These are phyloP conservation scores for Balakata baccata DNA, from an alignment of 345 rosid genomes.

Conservation along the genomic window DNA sequence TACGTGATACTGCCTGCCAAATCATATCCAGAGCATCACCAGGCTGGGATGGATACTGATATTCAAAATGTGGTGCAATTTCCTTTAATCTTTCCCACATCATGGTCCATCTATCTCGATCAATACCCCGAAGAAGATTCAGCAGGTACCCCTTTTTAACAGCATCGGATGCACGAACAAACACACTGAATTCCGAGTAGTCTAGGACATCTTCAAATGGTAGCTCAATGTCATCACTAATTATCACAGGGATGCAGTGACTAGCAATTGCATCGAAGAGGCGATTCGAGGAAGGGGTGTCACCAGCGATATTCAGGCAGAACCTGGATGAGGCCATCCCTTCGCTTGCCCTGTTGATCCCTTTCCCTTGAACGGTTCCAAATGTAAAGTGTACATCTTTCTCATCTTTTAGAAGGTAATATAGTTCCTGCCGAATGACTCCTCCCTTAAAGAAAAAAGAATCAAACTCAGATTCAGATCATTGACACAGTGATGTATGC, in stretches of 20 bases:
- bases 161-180: constrained; percentile 67
- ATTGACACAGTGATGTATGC: background rate
- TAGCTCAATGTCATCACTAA: constrained; percentile 81
- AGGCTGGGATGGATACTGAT: constrained; percentile 62
- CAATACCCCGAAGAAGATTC: constrained; percentile 58
- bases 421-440: constrained; percentile 69
- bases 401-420: constrained; percentile 84
- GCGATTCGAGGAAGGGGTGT: constrained; percentile 93
- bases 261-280: constrained; percentile 81
- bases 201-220: constrained; percentile 88
- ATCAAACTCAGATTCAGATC: background rate
- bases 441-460: constrained; percentile 55
- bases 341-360: constrained; percentile 57
- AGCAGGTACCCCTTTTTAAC: constrained; percentile 59
- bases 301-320: constrained; percentile 90
- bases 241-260: constrained; percentile 85
- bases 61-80: constrained; percentile 54
- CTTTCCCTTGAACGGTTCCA: constrained; percentile 63
- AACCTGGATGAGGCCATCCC: constrained; percentile 90
- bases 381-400: constrained; percentile 78
- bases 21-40: constrained; percentile 91
- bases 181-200: constrained; percentile 70
- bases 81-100: constrained; percentile 72
- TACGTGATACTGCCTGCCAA: constrained; percentile 68
- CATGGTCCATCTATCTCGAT: constrained; percentile 54